Conservation (phyloP, 2,329 filamentous ascomycete genomes). For the Aquanectria penicillioides region DNA sequence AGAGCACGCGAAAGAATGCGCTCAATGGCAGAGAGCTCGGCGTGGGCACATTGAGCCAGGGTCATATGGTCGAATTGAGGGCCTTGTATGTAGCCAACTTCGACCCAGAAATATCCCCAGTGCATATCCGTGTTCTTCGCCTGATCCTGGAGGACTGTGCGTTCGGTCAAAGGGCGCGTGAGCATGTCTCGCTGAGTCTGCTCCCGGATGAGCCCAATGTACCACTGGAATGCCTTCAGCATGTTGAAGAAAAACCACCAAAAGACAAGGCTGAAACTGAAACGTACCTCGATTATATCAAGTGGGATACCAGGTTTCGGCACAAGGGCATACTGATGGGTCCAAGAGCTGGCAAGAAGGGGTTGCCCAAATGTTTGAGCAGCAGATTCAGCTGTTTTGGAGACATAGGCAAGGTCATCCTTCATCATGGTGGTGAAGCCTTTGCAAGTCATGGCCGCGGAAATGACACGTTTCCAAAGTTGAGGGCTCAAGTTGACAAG, state of each 20-base stretch:
- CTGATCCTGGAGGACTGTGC: constrained; percentile 48
- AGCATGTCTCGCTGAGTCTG: constrained; percentile 57
- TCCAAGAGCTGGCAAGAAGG: constrained; percentile 58
- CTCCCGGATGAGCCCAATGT: constrained; percentile 64
- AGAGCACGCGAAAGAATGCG: constrained; percentile 57
- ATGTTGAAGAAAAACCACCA: background rate
- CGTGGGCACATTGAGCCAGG: constrained; percentile 55
- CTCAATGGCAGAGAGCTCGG: constrained; percentile 62
- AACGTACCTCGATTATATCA: constrained; percentile 67
- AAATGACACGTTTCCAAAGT: constrained; percentile 63
- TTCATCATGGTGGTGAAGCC: constrained; percentile 72
- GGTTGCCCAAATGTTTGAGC: constrained; percentile 58
- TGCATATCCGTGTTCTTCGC: constrained; percentile 52
- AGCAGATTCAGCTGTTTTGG: constrained; percentile 48
- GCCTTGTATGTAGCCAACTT: constrained; percentile 55
- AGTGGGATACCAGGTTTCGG: constrained; percentile 58
- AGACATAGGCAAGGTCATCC: constrained; percentile 63
- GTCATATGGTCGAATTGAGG: constrained; percentile 58
- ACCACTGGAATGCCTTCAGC: constrained; percentile 57
- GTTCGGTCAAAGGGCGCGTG: constrained; percentile 53
- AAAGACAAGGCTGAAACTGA: constrained; percentile 3
- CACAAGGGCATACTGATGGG: constrained; percentile 61
- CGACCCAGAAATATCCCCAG: constrained; percentile 64
- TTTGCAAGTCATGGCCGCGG: constrained; percentile 64
- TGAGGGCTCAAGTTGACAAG: constrained; percentile 59